phyloP scores from a whole-genome alignment of 2,329 filamentous ascomycete species.

The Magnaporthiopsis rhizophila region DNA sequence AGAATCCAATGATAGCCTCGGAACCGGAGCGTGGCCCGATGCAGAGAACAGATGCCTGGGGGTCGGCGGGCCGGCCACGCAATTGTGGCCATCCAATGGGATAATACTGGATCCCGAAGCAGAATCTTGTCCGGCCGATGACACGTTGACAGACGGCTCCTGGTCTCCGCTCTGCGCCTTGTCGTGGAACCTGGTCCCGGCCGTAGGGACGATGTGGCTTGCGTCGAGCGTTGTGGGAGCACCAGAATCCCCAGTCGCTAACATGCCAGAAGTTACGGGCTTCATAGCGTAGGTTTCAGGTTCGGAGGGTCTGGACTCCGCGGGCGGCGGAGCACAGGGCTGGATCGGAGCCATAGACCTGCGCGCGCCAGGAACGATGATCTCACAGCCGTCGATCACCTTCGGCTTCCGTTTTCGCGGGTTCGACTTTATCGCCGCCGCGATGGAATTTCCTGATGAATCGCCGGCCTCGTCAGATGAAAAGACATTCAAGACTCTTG shows the following conservation, averaged over 20 bases:
- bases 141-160: no score
- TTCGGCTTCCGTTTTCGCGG: conserved; percentile 39
- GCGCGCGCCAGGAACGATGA: conserved; percentile 3
- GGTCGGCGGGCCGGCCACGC: no score
- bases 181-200: background rate
- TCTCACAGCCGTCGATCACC: conserved; percentile 31
- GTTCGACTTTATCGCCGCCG: conserved; percentile 41
- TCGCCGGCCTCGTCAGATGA: conserved; percentile 10
- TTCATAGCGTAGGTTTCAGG: no score
- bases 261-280: background rate
- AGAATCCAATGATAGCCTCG: background rate
- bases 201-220: background rate
- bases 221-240: background rate
- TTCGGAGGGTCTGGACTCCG: background rate
- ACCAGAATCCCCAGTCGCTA: no score
- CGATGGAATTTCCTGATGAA: conserved; percentile 31
- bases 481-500: background rate
- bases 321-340: no score
- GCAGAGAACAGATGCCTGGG: background rate
- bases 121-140: background rate
- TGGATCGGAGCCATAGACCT: background rate
- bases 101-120: background rate
- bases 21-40: background rate
- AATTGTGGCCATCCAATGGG: background rate
- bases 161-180: no score